phyloP scores from a whole-genome alignment of 352 stramenopile species.

The Phytophthora cactorum region DNA sequence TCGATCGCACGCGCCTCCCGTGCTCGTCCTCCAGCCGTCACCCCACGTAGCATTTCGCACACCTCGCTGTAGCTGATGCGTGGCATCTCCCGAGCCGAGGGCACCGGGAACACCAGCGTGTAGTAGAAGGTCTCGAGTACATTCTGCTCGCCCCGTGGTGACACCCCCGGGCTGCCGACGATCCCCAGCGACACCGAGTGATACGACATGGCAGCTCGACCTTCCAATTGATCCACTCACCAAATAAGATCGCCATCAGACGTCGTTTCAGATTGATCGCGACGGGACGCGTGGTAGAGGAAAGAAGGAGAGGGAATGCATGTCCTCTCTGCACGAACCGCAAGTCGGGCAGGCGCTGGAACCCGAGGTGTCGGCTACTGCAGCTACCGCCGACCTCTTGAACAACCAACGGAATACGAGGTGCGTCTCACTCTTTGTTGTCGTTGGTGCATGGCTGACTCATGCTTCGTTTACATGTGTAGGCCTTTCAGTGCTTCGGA shows the following conservation, averaged over 20 bases:
- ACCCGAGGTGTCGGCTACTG: conserved; percentile 13
- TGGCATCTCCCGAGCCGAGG: conserved; percentile 9
- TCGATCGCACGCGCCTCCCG: conserved; percentile 47
- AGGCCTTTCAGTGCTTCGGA: conserved; percentile 66
- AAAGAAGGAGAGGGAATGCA: conserved; percentile 38
- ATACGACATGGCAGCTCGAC: conserved; percentile 40
- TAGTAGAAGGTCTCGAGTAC: conserved; percentile 62
- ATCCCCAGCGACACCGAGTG: conserved; percentile 51
- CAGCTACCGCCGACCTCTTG: neutral
- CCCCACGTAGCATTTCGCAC: conserved; percentile 50
- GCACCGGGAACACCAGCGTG: conserved; percentile 65
- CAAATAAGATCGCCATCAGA: conserved; percentile 13
- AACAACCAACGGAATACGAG: conserved; percentile 7
- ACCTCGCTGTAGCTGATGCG: conserved; percentile 63
- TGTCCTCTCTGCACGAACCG: conserved; percentile 40
- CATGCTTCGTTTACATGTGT: neutral
- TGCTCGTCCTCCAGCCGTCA: conserved; percentile 53
- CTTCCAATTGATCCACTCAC: neutral
- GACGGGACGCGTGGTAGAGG: conserved; percentile 9
- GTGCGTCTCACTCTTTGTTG: neutral
- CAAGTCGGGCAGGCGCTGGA: conserved; percentile 21
- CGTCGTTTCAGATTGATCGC: conserved; percentile 13
- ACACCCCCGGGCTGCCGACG: conserved; percentile 45
- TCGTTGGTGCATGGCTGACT: neutral
- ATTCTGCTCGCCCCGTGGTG: conserved; percentile 46